A percentile compares a stretch with the other conserved stretches of the same genome.
Evolutionary conservation across 306 rosid species (phyloP).

Genomic region (Ochetophila trinervis): DNA sequence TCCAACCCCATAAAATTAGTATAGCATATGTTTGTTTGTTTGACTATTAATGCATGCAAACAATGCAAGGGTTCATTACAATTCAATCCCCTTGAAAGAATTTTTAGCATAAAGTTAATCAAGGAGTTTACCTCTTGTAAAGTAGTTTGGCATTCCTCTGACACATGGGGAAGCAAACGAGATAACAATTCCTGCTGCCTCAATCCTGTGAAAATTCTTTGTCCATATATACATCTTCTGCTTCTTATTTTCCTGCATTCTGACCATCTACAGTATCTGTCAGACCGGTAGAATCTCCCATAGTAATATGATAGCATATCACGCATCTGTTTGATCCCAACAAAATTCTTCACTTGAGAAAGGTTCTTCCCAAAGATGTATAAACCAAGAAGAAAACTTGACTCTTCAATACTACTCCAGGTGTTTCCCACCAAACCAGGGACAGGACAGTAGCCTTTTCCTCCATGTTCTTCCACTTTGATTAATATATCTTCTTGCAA

Average conservation of each 20-base stretch:
- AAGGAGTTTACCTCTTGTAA: constrained; percentile 54
- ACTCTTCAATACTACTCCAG: constrained; percentile 70
- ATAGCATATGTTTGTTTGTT: background rate
- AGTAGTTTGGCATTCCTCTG: constrained; percentile 46
- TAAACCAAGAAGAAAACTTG: constrained; percentile 70
- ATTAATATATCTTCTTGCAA: constrained; percentile 31
- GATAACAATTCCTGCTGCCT: constrained; percentile 80
- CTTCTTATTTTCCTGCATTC: constrained; percentile 62
- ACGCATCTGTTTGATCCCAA: constrained; percentile 63
- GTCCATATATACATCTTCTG: constrained; percentile 63
- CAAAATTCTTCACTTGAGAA: constrained; percentile 58
- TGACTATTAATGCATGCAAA: background rate
- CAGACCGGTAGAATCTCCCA: constrained; percentile 73
- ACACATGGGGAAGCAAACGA: constrained; percentile 50
- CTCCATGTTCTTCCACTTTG: constrained; percentile 29
- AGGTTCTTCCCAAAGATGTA: constrained; percentile 86
- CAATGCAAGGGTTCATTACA: background rate
- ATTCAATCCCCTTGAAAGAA: background rate
- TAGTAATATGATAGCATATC: constrained; percentile 77
- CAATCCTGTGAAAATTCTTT: constrained; percentile 68
- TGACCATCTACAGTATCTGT: constrained; percentile 67
- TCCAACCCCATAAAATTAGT: background rate
- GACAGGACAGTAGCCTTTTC: constrained; percentile 41
- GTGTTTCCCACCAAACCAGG: constrained; percentile 52
- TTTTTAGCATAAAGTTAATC: constrained; percentile 11